A percentile compares a stretch with the other conserved stretches of the same genome.
These are phyloP conservation scores for Priceomyces melissophilus DNA, from an alignment of 805 yeast genomes.

Conservation along the genomic window DNA sequence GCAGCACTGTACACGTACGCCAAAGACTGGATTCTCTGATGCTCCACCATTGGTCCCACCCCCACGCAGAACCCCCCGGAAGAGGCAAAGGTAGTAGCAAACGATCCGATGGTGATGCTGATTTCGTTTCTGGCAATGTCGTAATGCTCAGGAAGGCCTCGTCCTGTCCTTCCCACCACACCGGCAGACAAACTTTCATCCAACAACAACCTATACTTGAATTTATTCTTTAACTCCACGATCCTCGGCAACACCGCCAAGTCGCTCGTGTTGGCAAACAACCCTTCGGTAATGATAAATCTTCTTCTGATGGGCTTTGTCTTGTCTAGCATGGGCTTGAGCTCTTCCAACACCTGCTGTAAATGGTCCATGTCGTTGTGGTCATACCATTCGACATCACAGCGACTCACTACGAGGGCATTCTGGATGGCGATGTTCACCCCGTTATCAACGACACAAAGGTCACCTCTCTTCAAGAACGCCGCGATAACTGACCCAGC, in stretches of 20 bases:
- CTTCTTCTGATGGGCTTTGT: constrained; percentile 82
- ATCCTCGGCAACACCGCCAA: constrained; percentile 66
- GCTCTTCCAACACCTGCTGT: constrained; percentile 61
- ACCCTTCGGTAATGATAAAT: constrained; percentile 87
- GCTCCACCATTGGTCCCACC: constrained; percentile 73
- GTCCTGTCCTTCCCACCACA: constrained; percentile 77
- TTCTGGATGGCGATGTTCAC: constrained; percentile 77
- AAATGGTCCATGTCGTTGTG: constrained; percentile 88
- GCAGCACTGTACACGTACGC: constrained; percentile 95
- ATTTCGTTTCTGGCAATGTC: constrained; percentile 66
- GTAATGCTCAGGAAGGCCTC: constrained; percentile 78
- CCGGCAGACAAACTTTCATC: constrained; percentile 91
- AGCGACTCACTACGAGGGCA: constrained; percentile 82
- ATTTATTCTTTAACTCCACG: constrained; percentile 71
- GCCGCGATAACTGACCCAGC: constrained; percentile 88
- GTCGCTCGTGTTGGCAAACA: constrained; percentile 81
- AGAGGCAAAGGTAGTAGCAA: constrained; percentile 77
- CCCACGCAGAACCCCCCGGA: constrained; percentile 96
- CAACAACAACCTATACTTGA: constrained; percentile 78
- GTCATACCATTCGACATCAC: constrained; percentile 76
- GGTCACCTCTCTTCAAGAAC: constrained; percentile 92
- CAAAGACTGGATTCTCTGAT: constrained; percentile 84
- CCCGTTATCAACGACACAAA: constrained; percentile 81
- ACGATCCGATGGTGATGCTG: constrained; percentile 82
- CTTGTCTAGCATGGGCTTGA: constrained; percentile 56